These are phyloP conservation scores for Anthostomella pinea DNA, from an alignment of 2,329 filamentous ascomycete species.

Conservation along the genomic window DNA sequence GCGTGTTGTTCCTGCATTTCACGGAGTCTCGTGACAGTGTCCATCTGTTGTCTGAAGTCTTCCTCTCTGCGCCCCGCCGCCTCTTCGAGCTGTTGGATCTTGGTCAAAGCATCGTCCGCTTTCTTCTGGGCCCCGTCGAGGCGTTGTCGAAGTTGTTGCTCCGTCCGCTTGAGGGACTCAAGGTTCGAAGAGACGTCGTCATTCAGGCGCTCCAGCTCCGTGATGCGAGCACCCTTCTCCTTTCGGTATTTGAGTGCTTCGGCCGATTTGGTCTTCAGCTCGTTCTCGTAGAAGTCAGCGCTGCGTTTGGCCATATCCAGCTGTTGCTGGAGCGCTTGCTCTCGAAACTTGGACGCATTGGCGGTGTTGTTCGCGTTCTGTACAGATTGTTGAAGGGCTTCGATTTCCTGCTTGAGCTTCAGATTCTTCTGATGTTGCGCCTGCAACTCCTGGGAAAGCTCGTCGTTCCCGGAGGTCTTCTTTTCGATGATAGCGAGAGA, in stretches of 20 bases:
- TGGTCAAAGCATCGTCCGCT: conserved; percentile 77
- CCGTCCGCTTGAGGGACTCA: conserved; percentile 74
- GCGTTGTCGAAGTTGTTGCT: conserved; percentile 75
- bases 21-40: conserved; percentile 75
- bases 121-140: conserved; percentile 83
- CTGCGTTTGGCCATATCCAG: conserved; percentile 84
- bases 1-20: conserved; percentile 78
- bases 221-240: conserved; percentile 86
- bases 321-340: conserved; percentile 87
- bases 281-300: conserved; percentile 88
- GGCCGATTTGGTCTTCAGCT: conserved; percentile 84
- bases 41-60: conserved; percentile 81
- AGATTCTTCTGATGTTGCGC: conserved; percentile 86
- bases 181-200: conserved; percentile 79
- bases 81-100: conserved; percentile 83
- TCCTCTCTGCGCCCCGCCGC: conserved; percentile 79
- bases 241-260: conserved; percentile 90
- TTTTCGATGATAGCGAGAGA: conserved; percentile 85
- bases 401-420: conserved; percentile 78
- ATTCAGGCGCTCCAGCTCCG: conserved; percentile 82
- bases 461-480: conserved; percentile 83
- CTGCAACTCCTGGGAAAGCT: conserved; percentile 80
- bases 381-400: conserved; percentile 75
- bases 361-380: conserved; percentile 78
- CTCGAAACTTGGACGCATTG: conserved; percentile 81